A percentile compares a stretch with the other conserved stretches of the same genome.
Evolutionary conservation across 805 yeast genomes (phyloP).

Genomic region (Cyberlindnera euphorbiae): DNA sequence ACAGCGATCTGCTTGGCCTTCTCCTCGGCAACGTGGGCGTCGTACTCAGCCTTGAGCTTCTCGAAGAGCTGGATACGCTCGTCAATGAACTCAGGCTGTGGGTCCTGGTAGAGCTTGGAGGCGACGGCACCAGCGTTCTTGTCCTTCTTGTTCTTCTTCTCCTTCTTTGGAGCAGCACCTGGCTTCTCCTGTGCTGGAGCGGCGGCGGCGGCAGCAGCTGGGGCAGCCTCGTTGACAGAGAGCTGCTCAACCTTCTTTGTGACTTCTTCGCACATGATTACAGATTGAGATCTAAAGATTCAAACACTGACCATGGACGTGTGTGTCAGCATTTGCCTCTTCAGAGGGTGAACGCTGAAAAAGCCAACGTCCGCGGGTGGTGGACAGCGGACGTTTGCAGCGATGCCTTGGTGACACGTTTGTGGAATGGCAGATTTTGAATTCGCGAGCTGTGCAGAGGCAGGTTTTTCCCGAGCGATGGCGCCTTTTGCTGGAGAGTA

Average conservation of each 20-base stretch:
- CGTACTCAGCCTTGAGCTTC: conserved; percentile 70
- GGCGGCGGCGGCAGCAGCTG: conserved; percentile 20
- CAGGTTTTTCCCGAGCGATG: no score
- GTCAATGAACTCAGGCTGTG: conserved; percentile 81
- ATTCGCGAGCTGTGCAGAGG: not conserved
- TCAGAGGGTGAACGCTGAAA: not conserved
- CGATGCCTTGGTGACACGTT: no score
- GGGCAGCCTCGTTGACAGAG: conserved; percentile 30
- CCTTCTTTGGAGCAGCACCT: conserved; percentile 22
- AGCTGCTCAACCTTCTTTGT: conserved; percentile 44
- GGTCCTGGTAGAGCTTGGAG: conserved; percentile 49
- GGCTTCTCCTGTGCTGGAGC: conserved; percentile 8
- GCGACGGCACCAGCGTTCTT: conserved; percentile 32
- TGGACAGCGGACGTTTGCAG: no score
- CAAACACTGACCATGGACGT: no score
- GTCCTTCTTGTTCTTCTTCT: conserved; percentile 39
- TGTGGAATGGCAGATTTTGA: no score
- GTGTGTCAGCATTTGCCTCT: no score
- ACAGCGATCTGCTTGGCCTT: conserved; percentile 49
- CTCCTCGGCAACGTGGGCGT: conserved; percentile 62
- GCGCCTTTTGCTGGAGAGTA: no score
- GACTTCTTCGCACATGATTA: conserved; percentile 37
- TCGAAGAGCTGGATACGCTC: conserved; percentile 77
- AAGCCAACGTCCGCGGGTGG: no score
- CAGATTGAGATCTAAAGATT: no score